A percentile compares a stretch with the other conserved stretches of the same genome.
phyloP scores from a whole-genome alignment of 2,329 filamentous ascomycete species.

The Triangularia verruculosa region DNA sequence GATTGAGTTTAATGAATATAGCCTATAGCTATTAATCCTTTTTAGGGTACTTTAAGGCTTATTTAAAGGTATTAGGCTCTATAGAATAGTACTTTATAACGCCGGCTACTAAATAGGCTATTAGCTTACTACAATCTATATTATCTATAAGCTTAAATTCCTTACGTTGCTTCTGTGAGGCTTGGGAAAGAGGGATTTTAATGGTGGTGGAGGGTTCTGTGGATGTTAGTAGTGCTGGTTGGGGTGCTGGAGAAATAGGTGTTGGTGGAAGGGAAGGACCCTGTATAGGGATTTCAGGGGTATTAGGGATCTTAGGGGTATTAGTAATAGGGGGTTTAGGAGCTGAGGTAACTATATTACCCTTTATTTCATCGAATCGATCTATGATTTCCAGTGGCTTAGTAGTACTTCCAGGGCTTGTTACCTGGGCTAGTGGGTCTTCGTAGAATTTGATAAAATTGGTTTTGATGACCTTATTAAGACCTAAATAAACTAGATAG shows the following conservation, averaged over 20 bases:
- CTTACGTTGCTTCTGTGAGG: neutral
- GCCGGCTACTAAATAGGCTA: neutral
- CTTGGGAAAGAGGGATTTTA: neutral
- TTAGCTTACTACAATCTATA: neutral
- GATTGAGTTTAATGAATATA: neutral
- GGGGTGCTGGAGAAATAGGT: neutral
- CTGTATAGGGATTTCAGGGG: neutral
- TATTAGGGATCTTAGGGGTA: no score
- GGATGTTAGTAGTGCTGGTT: neutral
- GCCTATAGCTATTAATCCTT: neutral
- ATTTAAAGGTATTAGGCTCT: neutral
- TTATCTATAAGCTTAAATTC: neutral
- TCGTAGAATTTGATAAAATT: neutral
- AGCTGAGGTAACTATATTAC: neutral
- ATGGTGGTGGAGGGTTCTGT: neutral
- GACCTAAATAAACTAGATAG: neutral
- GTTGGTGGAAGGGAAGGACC: neutral
- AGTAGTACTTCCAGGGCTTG: neutral
- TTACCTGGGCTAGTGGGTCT: neutral
- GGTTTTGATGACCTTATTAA: neutral
- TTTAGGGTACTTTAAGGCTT: neutral
- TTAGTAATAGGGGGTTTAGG: no score
- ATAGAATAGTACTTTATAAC: neutral
- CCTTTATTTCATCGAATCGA: neutral
- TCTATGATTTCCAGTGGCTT: neutral